Percentiles rank a stretch among this genome's conserved stretches.
Evolutionary conservation across 2,329 filamentous ascomycete genomes (phyloP).

Genomic region (Dothidotthia symphoricarpi): DNA sequence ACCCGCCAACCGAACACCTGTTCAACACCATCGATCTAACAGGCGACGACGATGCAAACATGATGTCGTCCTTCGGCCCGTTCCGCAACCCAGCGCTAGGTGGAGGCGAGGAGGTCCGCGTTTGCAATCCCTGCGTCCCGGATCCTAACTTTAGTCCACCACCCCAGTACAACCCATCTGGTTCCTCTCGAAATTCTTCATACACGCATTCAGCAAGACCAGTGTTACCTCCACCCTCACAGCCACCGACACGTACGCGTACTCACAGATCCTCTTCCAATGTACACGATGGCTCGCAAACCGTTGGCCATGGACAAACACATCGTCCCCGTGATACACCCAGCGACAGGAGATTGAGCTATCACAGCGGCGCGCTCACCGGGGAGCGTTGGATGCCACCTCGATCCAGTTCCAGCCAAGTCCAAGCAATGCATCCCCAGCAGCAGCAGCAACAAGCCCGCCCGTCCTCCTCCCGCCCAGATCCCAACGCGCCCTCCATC

Average conservation of each 20-base stretch:
- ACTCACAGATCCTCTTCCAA: conserved; percentile 23
- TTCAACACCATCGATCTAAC: conserved; percentile 47
- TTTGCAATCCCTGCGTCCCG: conserved; percentile 72
- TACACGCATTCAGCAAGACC: conserved; percentile 5
- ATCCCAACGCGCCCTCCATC: conserved; percentile 1
- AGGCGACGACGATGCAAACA: conserved; percentile 37
- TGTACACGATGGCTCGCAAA: conserved; percentile 19
- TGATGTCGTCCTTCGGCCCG: conserved; percentile 29
- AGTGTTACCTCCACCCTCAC: conserved; percentile 8
- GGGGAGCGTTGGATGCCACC: conserved; percentile 29
- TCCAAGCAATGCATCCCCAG: conserved; percentile 13
- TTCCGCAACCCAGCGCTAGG: conserved; percentile 53
- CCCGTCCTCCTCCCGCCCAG: conserved; percentile 12
- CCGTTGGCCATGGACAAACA: conserved; percentile 17
- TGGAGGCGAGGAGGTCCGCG: conserved; percentile 65
- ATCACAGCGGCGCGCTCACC: conserved; percentile 20
- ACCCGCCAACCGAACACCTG: conserved; percentile 51
- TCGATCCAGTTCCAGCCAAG: conserved; percentile 14
- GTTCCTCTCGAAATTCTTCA: conserved; percentile 3
- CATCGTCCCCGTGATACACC: conserved; percentile 20
- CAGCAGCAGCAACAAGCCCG: conserved; percentile 11
- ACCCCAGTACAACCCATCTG: conserved; percentile 46
- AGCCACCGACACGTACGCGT: conserved; percentile 14
- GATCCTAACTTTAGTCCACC: conserved; percentile 64
- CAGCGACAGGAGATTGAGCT: conserved; percentile 25